Base-by-base conservation (phyloP, 129 eudicot species). In the Sambucus nigra region DNA sequence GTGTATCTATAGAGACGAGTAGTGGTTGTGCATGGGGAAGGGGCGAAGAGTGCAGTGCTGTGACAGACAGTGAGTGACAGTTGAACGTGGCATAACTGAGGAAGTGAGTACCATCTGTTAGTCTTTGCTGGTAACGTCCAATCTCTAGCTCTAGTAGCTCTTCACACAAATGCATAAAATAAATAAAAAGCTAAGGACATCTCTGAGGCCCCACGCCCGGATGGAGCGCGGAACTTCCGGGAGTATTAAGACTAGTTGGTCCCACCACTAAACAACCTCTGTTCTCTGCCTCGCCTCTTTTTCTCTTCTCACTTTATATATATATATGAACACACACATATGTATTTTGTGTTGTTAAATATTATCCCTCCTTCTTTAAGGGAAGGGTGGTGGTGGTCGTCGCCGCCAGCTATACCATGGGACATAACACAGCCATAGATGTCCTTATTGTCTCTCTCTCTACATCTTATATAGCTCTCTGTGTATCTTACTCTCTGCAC, bases 211-310 rank as follows among this genome's bases (percentile, higher is more conserved):
- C 53, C 26, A 47, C 25, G 6, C 53, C 39, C 0, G 20, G 17
- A 33, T 26, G 72, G 53, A 67, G 72, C 74, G 74, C 74, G 74
- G 23, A 53, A 19, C 63, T 60, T n/a, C 28, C 74, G 74, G 74
- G 74, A 40, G 73, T 20, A 50, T 52, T 40, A 42, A 25, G 41
- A 19, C 17, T 19, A 18, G 17, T 33, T 8, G 60, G 20, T 23
- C 67, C 67, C 26, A 13, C 13, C 29, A 5, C 31, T 3, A 12
- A 7, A 13, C 25, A 25, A 5, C 8, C 35, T 8, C 8, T 8
- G 5, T 29, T 8, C 35, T 29, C 35, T 14, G 3, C 25, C 66
- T 47, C 46, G 28, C 27, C 7, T 40, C 16, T 14, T 29, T 6
- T 3, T 13, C 19, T 17, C 20, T 17, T 23, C n/a, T 51, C 33